These are phyloP conservation scores for Trypanosoma theileri DNA, from an alignment of 208 protist species.

Conservation along the genomic window DNA sequence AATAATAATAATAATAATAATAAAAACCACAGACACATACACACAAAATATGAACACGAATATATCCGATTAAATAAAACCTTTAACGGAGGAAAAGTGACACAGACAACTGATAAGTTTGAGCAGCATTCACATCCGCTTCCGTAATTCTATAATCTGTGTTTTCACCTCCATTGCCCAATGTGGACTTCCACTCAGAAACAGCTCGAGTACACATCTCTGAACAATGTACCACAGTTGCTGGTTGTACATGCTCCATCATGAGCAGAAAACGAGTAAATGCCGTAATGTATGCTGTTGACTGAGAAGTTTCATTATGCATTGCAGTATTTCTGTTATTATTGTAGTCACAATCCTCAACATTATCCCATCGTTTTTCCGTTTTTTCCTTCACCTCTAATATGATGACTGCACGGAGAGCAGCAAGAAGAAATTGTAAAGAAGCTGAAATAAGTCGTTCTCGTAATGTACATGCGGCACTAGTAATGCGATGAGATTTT, in stretches of 20 bases:
- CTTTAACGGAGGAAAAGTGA: slow-evolving; percentile 8
- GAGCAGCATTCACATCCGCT: slow-evolving; percentile 17
- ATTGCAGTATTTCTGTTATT: background rate
- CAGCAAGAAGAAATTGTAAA: slow-evolving; percentile 26
- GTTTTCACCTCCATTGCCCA: background rate
- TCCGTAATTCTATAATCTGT: slow-evolving; percentile 15
- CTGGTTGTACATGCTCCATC: slow-evolving; percentile 36
- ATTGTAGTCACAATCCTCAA: background rate
- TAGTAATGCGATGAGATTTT: background rate
- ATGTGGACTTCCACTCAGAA: background rate
- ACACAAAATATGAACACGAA: too few species aligned
- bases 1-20: background rate
- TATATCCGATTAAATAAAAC: too few species aligned
- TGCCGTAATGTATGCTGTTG: slow-evolving; percentile 34
- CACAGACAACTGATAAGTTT: slow-evolving; percentile 17
- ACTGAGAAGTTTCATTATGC: slow-evolving; percentile 24
- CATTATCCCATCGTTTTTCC: background rate
- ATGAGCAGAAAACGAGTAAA: slow-evolving; percentile 48
- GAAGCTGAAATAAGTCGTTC: slow-evolving; percentile 40
- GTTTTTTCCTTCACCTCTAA: background rate
- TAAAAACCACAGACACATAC: too few species aligned
- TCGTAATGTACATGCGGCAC: background rate
- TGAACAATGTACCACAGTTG: slow-evolving; percentile 3
- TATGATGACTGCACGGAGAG: slow-evolving; percentile 23
- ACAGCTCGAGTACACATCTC: slow-evolving; percentile 9